phyloP scores from a whole-genome alignment of 2,329 filamentous ascomycete species.

The Cladosporium sphaerospermum region DNA sequence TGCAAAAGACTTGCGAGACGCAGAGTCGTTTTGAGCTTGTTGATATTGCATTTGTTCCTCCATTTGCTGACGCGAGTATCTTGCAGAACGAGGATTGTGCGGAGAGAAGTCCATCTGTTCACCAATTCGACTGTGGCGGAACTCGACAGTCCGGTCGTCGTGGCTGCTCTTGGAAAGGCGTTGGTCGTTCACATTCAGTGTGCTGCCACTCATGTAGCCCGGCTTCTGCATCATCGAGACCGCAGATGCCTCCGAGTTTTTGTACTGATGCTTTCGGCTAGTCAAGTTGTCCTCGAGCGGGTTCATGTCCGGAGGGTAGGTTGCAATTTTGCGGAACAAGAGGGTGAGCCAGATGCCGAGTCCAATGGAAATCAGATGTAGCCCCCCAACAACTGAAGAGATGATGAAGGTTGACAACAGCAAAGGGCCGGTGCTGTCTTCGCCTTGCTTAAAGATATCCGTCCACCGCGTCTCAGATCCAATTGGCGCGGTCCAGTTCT shows the following conservation, averaged over 20 bases:
- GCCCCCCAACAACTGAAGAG: constrained; percentile 55
- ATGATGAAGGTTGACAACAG: constrained; percentile 59
- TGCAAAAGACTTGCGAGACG: constrained; percentile 27
- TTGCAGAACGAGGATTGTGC: constrained; percentile 45
- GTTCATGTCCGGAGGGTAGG: constrained; percentile 89
- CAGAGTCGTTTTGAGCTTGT: constrained; percentile 29
- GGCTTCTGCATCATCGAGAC: constrained; percentile 52
- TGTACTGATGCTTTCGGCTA: constrained; percentile 69
- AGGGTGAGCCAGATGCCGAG: constrained; percentile 70
- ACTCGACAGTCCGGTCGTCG: constrained; percentile 57
- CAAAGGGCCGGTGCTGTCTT: constrained; percentile 54
- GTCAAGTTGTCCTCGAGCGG: constrained; percentile 83
- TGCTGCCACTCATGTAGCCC: constrained; percentile 43
- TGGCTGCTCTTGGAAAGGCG: constrained; percentile 35
- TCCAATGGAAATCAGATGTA: constrained; percentile 65
- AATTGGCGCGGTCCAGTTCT: constrained; percentile 45
- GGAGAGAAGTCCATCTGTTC: constrained; percentile 52
- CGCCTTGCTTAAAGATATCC: constrained; percentile 57
- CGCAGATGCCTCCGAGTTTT: constrained; percentile 51
- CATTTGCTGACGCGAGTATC: constrained; percentile 50
- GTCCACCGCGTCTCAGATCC: constrained; percentile 53
- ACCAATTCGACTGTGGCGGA: constrained; percentile 67
- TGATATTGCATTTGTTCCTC: constrained; percentile 35
- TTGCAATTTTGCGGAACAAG: constrained; percentile 74
- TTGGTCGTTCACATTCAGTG: constrained; percentile 34